Evolutionary conservation across 2,329 filamentous ascomycete genomes (phyloP).

Genomic region (Xylaria hypoxylon): DNA sequence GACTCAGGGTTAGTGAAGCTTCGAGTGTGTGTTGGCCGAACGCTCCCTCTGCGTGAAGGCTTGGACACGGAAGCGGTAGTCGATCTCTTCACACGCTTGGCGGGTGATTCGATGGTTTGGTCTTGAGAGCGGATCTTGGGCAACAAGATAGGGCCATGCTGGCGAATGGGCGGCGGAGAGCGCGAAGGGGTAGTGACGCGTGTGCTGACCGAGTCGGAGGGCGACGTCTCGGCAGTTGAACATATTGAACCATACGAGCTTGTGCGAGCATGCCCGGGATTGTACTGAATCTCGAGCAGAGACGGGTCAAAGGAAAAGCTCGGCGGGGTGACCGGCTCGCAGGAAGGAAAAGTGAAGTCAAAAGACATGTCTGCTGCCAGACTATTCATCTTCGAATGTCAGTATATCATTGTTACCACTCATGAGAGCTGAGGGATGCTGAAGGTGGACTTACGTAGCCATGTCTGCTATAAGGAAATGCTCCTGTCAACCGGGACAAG

Average conservation of each 20-base stretch:
- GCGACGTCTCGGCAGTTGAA: conserved; percentile 72
- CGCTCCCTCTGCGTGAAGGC: conserved; percentile 50
- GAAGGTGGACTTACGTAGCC: conserved; percentile 56
- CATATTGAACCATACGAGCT: conserved; percentile 75
- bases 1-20: conserved; percentile 73
- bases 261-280: conserved; percentile 69
- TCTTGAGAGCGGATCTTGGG: conserved; percentile 90
- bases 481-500: conserved; percentile 48
- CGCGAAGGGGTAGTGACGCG: conserved; percentile 74
- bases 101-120: conserved; percentile 72
- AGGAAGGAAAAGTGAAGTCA: conserved; percentile 69
- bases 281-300: conserved; percentile 66
- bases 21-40: conserved; percentile 63
- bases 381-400: conserved; percentile 55
- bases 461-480: conserved; percentile 50
- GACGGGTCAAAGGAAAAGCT: conserved; percentile 68
- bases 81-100: conserved; percentile 69
- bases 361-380: conserved; percentile 72
- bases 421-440: background rate
- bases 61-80: conserved; percentile 57
- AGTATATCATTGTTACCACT: conserved; percentile 42
- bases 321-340: conserved; percentile 63
- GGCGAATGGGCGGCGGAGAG: conserved; percentile 76
- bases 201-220: conserved; percentile 74
- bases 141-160: conserved; percentile 82